Evolutionary conservation across 768 basidiomycete species (phyloP).

Genomic region (Boletus tomentosulus): DNA sequence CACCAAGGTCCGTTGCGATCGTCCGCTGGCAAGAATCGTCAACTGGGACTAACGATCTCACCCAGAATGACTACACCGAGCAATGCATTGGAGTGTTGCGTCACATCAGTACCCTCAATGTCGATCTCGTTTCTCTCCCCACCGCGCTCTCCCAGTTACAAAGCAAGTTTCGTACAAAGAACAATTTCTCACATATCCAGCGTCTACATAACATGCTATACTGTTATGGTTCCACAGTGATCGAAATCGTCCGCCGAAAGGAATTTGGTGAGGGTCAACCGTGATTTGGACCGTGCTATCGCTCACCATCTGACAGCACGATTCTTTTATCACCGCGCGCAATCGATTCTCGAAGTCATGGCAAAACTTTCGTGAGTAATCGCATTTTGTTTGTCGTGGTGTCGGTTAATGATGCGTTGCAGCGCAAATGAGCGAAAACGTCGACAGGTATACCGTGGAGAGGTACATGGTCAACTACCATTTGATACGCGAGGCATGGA

Average conservation of each 20-base stretch:
- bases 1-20: slow-evolving; percentile 42
- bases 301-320: slow-evolving; percentile 42
- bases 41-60: not conserved
- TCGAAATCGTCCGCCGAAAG: slow-evolving; percentile 87
- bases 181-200: slow-evolving; percentile 87
- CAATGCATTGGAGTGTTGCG: slow-evolving; percentile 64
- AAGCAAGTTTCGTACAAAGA: slow-evolving; percentile 66
- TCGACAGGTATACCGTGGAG: slow-evolving; percentile 79
- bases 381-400: not conserved
- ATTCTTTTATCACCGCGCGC: slow-evolving; percentile 78
- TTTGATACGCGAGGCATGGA: slow-evolving; percentile 82
- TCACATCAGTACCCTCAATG: slow-evolving; percentile 76
- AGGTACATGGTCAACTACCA: slow-evolving; percentile 82
- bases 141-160: slow-evolving; percentile 61
- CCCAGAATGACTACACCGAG: slow-evolving; percentile 68
- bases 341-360: slow-evolving; percentile 81
- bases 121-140: slow-evolving; percentile 74
- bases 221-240: slow-evolving; percentile 86
- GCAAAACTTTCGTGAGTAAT: slow-evolving; percentile 76
- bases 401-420: slow-evolving; percentile 6
- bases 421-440: slow-evolving; percentile 78
- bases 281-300: not conserved
- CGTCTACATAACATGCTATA: slow-evolving; percentile 87
- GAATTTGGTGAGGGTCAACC: slow-evolving; percentile 65
- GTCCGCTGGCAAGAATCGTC: not conserved